Conservation (phyloP, 768 basidiomycete species). For the Gautieria morchelliformis region DNA sequence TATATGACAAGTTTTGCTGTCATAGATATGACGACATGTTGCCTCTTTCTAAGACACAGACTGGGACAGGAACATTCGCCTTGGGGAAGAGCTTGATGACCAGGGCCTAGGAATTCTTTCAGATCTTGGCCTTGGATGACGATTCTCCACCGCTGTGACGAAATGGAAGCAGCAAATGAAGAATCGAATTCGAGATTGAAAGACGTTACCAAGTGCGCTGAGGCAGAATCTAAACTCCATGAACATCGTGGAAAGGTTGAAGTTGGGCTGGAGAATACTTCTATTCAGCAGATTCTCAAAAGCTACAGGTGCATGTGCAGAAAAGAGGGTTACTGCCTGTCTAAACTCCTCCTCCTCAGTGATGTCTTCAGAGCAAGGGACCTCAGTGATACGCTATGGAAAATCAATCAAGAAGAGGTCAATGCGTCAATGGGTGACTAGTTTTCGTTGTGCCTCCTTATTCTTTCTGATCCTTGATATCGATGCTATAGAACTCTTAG, state of each 20-base stretch:
- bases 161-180: slow-evolving; percentile 16
- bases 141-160: slow-evolving; percentile 16
- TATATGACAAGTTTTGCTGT: too few relatives aligned
- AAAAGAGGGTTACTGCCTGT: neutral
- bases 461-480: neutral
- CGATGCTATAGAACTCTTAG: neutral
- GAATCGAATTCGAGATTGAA: neutral
- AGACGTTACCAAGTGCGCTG: neutral
- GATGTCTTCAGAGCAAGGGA: neutral
- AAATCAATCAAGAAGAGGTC: neutral
- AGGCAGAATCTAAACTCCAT: neutral
- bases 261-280: neutral
- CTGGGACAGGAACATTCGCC: slow-evolving; percentile 10
- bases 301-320: slow-evolving; percentile 10
- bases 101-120: slow-evolving; percentile 21
- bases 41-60: too few relatives aligned
- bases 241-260: neutral
- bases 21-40: too few relatives aligned
- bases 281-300: slow-evolving; percentile 14
- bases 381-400: neutral
- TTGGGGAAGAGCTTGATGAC: slow-evolving; percentile 18
- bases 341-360: neutral
- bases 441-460: neutral
- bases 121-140: slow-evolving; percentile 19
- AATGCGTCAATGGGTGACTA: neutral